These are phyloP conservation scores for Lavandula angustifolia DNA, from an alignment of 257 asterid genomes.

Conservation along the genomic window DNA sequence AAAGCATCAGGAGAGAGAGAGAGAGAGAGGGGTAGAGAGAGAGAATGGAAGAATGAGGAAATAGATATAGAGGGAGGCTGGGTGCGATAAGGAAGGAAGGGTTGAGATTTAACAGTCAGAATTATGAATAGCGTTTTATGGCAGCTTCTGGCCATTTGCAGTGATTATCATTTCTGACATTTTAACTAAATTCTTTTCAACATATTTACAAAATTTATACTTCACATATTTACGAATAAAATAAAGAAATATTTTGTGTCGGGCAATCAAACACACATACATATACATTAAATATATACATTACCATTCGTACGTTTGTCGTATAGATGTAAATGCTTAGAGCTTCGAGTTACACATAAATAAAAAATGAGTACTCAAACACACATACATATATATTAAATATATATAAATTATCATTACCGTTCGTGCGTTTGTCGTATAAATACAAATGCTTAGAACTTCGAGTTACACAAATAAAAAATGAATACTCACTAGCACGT, in stretches of 20 bases:
- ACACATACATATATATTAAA: background rate
- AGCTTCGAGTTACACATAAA: too few relatives aligned
- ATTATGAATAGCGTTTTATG: constrained; percentile 57
- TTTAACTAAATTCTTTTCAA: constrained; percentile 14
- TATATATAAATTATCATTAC: background rate
- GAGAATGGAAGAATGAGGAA: constrained; percentile 21
- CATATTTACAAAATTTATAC: constrained; percentile 31
- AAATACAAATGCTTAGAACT: too few relatives aligned
- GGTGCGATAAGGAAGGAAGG: constrained; percentile 93
- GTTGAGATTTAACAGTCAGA: constrained; percentile 89
- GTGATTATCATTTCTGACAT: constrained; percentile 26
- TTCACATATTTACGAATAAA: constrained; percentile 8
- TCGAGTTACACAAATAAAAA: too few relatives aligned
- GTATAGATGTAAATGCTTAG: too few relatives aligned
- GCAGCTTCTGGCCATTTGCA: constrained; percentile 49
- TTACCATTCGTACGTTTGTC: background rate
- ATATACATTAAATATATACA: background rate
- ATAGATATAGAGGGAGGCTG: constrained; percentile 38
- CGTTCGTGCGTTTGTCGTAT: background rate
- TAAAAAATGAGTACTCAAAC: background rate
- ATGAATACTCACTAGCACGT: background rate
- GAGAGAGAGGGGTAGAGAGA: constrained; percentile 23
- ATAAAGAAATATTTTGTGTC: constrained; percentile 11
- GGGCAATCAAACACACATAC: background rate
- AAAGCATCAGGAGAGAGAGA: constrained; percentile 31